phyloP scores from a whole-genome alignment of 106 monocot genomes.

The Dactylorhiza incarnata region DNA sequence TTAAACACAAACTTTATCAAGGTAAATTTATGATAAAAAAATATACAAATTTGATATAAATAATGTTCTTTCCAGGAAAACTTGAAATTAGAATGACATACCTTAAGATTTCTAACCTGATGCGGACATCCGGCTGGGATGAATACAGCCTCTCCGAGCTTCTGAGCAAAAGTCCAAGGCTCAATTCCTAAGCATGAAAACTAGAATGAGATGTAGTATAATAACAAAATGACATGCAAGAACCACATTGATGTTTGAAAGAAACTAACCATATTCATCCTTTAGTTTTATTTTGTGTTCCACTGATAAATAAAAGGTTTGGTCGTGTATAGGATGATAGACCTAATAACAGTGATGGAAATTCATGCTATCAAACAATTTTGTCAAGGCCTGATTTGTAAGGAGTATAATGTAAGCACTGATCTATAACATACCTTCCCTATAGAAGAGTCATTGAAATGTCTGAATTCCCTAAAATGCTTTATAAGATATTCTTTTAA shows the following conservation, averaged over 20 bases:
- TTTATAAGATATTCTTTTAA: slow-evolving; percentile 55
- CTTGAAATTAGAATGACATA: background rate
- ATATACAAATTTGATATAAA: background rate
- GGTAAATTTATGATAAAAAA: background rate
- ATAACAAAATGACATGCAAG: background rate
- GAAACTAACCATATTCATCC: slow-evolving; percentile 53
- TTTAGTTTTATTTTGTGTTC: slow-evolving; percentile 69
- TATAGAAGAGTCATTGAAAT: slow-evolving; percentile 45
- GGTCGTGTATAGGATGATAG: slow-evolving; percentile 63
- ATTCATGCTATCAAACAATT: background rate
- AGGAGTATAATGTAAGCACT: background rate
- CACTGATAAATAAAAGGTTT: slow-evolving; percentile 54
- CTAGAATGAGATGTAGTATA: background rate
- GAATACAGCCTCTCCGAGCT: slow-evolving; percentile 79
- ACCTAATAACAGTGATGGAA: slow-evolving; percentile 27
- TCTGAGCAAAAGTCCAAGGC: slow-evolving; percentile 90
- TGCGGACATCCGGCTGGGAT: slow-evolving; percentile 84
- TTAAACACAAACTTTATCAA: background rate
- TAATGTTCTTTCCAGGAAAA: background rate
- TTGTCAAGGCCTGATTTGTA: background rate
- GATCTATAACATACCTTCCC: slow-evolving; percentile 26
- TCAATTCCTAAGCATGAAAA: slow-evolving; percentile 44
- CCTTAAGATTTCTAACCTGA: slow-evolving; percentile 86
- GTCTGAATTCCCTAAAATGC: slow-evolving; percentile 63
- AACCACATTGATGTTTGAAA: background rate